A percentile compares a stretch with the other conserved stretches of the same genome.
Conservation (phyloP, 192 early-diverging fungal species). For the Ambispora gerdemannii region DNA sequence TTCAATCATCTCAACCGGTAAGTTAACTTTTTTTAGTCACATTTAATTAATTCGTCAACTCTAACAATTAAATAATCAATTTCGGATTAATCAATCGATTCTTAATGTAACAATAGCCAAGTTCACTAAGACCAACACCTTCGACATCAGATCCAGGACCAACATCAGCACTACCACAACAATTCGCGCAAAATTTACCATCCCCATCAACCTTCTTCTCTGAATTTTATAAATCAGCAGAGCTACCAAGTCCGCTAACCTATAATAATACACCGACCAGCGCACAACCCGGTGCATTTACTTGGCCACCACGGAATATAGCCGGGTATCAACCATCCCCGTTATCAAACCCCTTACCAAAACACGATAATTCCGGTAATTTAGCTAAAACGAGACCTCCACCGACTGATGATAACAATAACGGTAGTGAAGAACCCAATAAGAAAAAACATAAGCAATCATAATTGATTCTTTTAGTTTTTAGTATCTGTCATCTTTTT, state of each 20-base stretch:
- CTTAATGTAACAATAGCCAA: background rate
- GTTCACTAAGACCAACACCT: constrained; percentile 25
- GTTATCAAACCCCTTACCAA: constrained; percentile 45
- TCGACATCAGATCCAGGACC: constrained; percentile 53
- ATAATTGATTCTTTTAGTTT: background rate
- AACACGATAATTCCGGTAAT: background rate
- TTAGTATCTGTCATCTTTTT: no score
- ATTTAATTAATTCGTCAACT: no score
- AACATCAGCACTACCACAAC: constrained; percentile 65
- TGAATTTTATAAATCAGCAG: constrained; percentile 67
- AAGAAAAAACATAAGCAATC: constrained; percentile 17
- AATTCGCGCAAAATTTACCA: constrained; percentile 68
- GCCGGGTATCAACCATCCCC: constrained; percentile 50
- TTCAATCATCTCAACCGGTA: constrained; percentile 1
- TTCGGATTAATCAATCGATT: background rate
- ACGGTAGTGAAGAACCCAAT: constrained; percentile 10
- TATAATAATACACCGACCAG: constrained; percentile 72
- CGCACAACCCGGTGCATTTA: constrained; percentile 59
- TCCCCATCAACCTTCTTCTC: constrained; percentile 76
- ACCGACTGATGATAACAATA: constrained; percentile 2
- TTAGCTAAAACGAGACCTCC: background rate
- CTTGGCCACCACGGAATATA: constrained; percentile 59
- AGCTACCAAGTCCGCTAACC: constrained; percentile 73
- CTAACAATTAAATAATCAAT: no score
- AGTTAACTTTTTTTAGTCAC: no score